phyloP scores from a whole-genome alignment of 1,284 basidiomycete genomes.

The Lentinus polychrous region DNA sequence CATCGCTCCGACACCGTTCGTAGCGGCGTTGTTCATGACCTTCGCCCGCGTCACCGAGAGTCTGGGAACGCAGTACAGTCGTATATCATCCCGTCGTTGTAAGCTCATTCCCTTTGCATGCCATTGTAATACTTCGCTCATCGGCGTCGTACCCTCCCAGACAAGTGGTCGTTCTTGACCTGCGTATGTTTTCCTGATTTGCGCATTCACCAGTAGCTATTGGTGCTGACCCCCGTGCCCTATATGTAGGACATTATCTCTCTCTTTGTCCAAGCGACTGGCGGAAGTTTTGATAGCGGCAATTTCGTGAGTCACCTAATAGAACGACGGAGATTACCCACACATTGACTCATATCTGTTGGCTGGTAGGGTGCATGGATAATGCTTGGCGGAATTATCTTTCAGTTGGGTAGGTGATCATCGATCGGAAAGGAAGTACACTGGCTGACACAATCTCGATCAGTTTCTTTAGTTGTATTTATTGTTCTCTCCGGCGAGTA shows the following conservation, averaged over 20 bases:
- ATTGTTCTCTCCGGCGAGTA: conserved; percentile 39
- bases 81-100: no score
- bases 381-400: conserved; percentile 48
- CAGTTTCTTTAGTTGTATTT: conserved; percentile 34
- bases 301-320: no score
- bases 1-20: conserved; percentile 45
- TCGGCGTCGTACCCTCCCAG: no score
- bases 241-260: conserved; percentile 48
- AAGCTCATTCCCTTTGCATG: no score
- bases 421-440: conserved; percentile 17
- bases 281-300: conserved; percentile 41
- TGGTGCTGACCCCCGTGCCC: no score
- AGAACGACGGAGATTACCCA: no score
- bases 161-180: no score
- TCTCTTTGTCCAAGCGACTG: conserved; percentile 45
- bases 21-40: conserved; percentile 51
- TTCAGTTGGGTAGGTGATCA: conserved; percentile 42
- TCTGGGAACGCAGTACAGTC: conserved; percentile 42
- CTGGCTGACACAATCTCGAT: conserved; percentile 31
- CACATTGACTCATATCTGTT: no score
- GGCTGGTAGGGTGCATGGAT: conserved; percentile 38
- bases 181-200: no score
- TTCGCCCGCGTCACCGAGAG: conserved; percentile 39
- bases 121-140: no score
- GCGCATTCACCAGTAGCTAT: no score